phyloP scores from a whole-genome alignment of 106 monocot genomes.

The Apostasia shenzhenica region DNA sequence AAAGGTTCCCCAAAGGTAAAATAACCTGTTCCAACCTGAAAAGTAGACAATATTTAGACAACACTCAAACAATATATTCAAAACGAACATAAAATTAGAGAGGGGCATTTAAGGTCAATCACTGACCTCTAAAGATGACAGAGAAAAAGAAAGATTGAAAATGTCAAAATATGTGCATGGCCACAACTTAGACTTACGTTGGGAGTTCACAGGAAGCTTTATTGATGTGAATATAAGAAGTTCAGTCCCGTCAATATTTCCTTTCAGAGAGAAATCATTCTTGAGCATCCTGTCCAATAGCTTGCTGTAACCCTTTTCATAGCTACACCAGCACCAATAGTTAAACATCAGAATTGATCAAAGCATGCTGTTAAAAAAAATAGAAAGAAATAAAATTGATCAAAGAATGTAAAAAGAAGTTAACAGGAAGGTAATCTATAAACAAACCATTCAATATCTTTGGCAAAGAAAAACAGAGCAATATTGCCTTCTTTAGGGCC shows the following conservation, averaged over 20 bases:
- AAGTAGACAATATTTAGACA: background rate
- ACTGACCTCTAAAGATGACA: background rate
- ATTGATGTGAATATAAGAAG: constrained; percentile 81
- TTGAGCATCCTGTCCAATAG: constrained; percentile 59
- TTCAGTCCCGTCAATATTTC: constrained; percentile 49
- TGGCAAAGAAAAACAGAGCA: constrained; percentile 92
- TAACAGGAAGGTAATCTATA: background rate
- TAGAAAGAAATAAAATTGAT: background rate
- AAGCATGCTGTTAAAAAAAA: background rate
- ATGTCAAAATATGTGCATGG: background rate
- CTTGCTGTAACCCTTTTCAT: constrained; percentile 61
- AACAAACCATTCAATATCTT: constrained; percentile 61
- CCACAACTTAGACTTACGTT: constrained; percentile 40
- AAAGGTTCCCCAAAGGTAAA: constrained; percentile 88
- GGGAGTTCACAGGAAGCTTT: constrained; percentile 53
- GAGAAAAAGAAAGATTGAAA: background rate
- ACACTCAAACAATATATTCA: background rate
- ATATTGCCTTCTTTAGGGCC: constrained; percentile 63
- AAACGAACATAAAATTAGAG: background rate
- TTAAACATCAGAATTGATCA: background rate
- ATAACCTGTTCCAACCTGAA: constrained; percentile 84
- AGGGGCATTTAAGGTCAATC: background rate
- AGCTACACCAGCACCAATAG: constrained; percentile 33
- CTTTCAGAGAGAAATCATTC: constrained; percentile 72
- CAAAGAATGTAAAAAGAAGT: background rate